phyloP scores from a whole-genome alignment of 306 rosid genomes.

The Dryas alaskensis region DNA sequence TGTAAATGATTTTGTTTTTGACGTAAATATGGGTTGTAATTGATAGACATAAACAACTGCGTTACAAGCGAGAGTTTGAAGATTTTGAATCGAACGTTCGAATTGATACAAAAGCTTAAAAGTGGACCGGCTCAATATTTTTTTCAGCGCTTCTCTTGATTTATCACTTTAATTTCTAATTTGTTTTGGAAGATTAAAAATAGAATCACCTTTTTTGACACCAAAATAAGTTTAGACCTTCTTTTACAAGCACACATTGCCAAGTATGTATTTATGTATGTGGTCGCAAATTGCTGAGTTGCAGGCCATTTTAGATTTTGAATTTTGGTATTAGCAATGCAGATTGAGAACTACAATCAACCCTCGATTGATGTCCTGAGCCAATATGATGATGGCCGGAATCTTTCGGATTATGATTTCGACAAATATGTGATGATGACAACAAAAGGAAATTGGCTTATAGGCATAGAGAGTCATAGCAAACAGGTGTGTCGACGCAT shows the following conservation, averaged over 20 bases:
- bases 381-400: slow-evolving; percentile 71
- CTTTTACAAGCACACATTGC: not conserved
- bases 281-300: not conserved
- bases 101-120: no score
- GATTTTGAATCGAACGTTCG: no score
- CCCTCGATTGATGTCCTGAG: slow-evolving; percentile 64
- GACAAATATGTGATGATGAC: slow-evolving; percentile 56
- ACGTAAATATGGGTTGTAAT: no score
- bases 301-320: not conserved
- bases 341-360: slow-evolving; percentile 78
- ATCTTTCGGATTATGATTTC: slow-evolving; percentile 78
- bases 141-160: no score
- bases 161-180: no score
- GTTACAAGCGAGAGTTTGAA: no score
- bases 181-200: no score
- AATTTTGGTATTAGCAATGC: slow-evolving; percentile 25
- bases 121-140: no score
- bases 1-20: no score
- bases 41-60: no score
- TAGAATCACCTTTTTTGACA: not conserved
- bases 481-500: slow-evolving; percentile 42
- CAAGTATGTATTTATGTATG: not conserved
- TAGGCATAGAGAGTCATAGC: slow-evolving; percentile 72
- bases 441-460: slow-evolving; percentile 80
- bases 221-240: slow-evolving; percentile 31